Evolutionary conservation across 2,329 filamentous ascomycete genomes (phyloP), one percentile per base, ranked within the genome.

Genomic region (Colletotrichum sp.): DNA sequence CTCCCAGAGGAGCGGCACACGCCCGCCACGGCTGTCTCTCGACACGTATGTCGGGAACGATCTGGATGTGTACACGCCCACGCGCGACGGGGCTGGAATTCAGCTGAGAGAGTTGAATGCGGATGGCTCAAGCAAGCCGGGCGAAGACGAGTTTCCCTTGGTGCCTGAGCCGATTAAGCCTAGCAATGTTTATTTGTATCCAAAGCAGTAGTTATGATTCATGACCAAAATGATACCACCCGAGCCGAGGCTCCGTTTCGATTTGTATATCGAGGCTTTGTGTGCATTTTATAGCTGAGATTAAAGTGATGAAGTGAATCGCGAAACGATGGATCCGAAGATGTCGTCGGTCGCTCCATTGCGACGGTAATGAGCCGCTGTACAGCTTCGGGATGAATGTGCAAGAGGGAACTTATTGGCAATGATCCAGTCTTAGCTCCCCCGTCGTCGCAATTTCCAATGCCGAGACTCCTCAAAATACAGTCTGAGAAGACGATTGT

Each of bases 141-240:
- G 16, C 7, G 71, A 75, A 8, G 75, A 77, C 16, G 75, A 75
- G 15, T 52, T 32, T 36, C 75, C 75, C 8, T 44, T 77, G 8
- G 66, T 71, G 34, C 24, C 65, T 15, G 52, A 60, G 12, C 60
- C 52, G 15, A 63, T 16, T 6, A 77, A 71, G 55, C 75, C 71
- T 60, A 52, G 59, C n/a, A 71, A 71, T 44, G 71, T 75, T 12
- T 77, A 77, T 44, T 39, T 77, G 36, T 62, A 62, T 34, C 32
- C 75, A 34, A 74, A 75, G 28, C 34, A 67, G 13, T 75, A 77
- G 75, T 71, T 30, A 77, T 49, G 75, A 77, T 34, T 75, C 62
- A 75, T 63, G 75, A 77, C 30, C 44, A 57, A 55, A 71, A 77
- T 71, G 71, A 77, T 77, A 77, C 66, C 71, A 77, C 36, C 16